These are phyloP conservation scores for Cornus kousa DNA, from an alignment of 148 eudicot species.

Conservation along the genomic window DNA sequence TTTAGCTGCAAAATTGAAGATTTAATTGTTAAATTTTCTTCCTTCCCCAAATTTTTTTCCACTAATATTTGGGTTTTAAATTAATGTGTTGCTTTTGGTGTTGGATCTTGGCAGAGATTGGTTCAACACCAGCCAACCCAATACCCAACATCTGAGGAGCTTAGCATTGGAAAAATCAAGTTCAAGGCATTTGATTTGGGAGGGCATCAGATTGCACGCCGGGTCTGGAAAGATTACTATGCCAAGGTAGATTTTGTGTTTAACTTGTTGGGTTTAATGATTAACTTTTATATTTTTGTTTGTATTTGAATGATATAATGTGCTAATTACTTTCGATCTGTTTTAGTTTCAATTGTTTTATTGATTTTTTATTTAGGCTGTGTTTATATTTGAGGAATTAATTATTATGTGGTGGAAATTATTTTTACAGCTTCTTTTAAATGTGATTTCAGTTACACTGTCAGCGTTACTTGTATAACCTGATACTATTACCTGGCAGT, in stretches of 20 bases:
- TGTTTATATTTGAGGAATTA: too few relatives aligned
- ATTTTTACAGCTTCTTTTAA: background rate
- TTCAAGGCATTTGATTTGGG: slow-evolving; percentile 84
- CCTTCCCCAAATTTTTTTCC: too few relatives aligned
- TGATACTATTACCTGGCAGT: background rate
- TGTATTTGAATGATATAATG: background rate
- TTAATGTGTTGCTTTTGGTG: slow-evolving; percentile 8
- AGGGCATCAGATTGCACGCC: slow-evolving; percentile 78
- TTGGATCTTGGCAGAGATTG: slow-evolving; percentile 46
- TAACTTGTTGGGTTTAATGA: background rate
- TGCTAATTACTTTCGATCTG: background rate
- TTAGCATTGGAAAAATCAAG: slow-evolving; percentile 78
- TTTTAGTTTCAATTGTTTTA: too few relatives aligned
- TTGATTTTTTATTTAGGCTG: too few relatives aligned
- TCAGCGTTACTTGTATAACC: background rate
- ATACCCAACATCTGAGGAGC: slow-evolving; percentile 75
- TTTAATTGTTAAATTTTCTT: too few relatives aligned
- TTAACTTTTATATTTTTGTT: background rate
- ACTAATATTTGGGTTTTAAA: background rate
- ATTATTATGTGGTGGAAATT: too few relatives aligned
- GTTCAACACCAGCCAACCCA: slow-evolving; percentile 83
- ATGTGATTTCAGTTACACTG: background rate
- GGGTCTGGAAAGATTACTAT: slow-evolving; percentile 89
- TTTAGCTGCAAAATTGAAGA: too few relatives aligned
- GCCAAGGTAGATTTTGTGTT: slow-evolving; percentile 47